Conservation (phyloP, 2,329 filamentous ascomycete species). For the Botrytis byssoidea region DNA sequence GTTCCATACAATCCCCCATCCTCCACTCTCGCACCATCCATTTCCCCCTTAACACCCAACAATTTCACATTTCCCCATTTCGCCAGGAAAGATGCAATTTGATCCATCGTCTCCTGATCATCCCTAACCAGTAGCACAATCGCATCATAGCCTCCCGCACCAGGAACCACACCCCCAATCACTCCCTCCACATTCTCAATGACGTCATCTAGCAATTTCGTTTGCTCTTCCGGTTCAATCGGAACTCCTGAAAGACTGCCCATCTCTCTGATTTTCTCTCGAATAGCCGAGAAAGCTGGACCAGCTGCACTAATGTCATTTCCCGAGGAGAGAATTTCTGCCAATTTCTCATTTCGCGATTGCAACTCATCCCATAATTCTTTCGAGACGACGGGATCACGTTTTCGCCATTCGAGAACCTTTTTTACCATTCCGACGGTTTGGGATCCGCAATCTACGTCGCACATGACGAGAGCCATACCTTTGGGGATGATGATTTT, state of each 20-base stretch:
- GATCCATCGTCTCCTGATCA: conserved; percentile 59
- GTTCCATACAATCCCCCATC: conserved; percentile 28
- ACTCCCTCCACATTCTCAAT: conserved; percentile 52
- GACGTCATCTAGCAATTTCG: conserved; percentile 75
- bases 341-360: conserved; percentile 68
- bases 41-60: conserved; percentile 68
- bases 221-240: conserved; percentile 87
- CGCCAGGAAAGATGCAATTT: conserved; percentile 61
- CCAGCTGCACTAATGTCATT: conserved; percentile 44
- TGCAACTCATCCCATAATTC: conserved; percentile 75
- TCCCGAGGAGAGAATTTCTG: conserved; percentile 56
- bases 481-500: conserved; percentile 69
- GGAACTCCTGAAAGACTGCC: conserved; percentile 71
- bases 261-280: conserved; percentile 72
- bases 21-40: conserved; percentile 61
- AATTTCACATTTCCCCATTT: conserved; percentile 71
- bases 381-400: conserved; percentile 62
- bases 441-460: conserved; percentile 90
- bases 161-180: conserved; percentile 50
- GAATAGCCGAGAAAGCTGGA: conserved; percentile 52
- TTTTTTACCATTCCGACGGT: conserved; percentile 96
- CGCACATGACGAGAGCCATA: conserved; percentile 83
- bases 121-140: conserved; percentile 78
- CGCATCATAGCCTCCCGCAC: conserved; percentile 91
- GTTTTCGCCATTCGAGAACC: conserved; percentile 76